Evolutionary conservation across 2,329 filamentous ascomycete genomes (phyloP), one percentile per base, ranked within the genome.

Genomic region (Sphaerulina populicola): DNA sequence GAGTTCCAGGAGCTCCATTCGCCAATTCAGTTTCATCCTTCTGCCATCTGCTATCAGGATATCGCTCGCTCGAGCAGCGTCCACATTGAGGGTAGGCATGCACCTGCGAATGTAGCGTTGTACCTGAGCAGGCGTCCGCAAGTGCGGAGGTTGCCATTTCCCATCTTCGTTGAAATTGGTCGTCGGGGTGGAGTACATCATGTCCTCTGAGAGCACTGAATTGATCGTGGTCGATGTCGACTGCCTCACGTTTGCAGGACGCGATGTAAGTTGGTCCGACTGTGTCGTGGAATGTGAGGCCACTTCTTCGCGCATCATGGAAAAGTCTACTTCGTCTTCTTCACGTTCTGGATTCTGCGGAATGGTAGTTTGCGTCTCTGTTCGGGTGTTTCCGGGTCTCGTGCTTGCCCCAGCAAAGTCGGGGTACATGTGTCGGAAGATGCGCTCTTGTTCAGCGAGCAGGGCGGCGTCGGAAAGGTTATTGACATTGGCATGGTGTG

Each of bases 71-170:
- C 74, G 67, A 2, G 70, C 67, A 2, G 72, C 71, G 37, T 70
- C 69, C 18, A 66, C 66, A 6, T 70, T 66, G 10, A 76, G 60
- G 5, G 74, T 64, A 1, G 74, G 74, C 45, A 72, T 69, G 56
- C 73, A 76, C 29, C 73, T 69, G 6, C 70, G 68, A 47, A 72
- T 69, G 63, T 75, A 76, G 47, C 74, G 70, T 36, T 70, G 64
- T 11, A 63, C 56, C 47, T 74, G 71, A 4, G 66, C 61, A 8
- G 62, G 51, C 1, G 66, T 63, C 6, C 65, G 67, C 57, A 51
- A 64, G 60, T 62, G 66, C 43, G 50, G 63, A 18, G 57, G 65
- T 36, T 52, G 62, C 68, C 67, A 69, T 53, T 69, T 69, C n/a
- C 65, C 62, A 8, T 58, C 51, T 12, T 40, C 42, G 42, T 50